Evolutionary conservation across 2,329 filamentous ascomycete genomes (phyloP).

Genomic region (Calonectria naviculata): DNA sequence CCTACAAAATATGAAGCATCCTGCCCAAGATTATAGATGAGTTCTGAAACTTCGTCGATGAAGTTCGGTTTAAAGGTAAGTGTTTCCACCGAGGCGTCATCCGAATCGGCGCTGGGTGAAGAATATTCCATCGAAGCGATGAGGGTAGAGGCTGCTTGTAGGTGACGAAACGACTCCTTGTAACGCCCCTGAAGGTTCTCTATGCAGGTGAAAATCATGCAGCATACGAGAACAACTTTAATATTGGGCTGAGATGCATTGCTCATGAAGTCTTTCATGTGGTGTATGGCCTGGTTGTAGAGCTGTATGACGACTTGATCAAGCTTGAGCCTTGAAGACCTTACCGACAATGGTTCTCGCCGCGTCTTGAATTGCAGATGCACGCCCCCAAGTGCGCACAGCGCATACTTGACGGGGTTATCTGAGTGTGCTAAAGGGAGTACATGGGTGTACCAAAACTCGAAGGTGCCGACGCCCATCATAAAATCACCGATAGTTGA

Average conservation of each 20-base stretch:
- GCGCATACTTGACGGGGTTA: slow-evolving; percentile 4
- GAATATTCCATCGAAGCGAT: background rate
- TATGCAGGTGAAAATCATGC: slow-evolving; percentile 4
- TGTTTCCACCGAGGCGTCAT: background rate
- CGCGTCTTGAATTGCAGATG: slow-evolving; percentile 5
- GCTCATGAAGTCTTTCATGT: background rate
- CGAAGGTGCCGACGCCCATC: background rate
- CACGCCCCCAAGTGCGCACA: slow-evolving; percentile 2
- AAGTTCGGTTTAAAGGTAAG: background rate
- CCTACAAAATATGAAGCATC: background rate
- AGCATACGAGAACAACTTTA: background rate
- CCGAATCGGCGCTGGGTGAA: background rate
- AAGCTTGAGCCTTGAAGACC: background rate
- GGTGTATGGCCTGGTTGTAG: slow-evolving; percentile 8
- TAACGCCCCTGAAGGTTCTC: slow-evolving; percentile 3
- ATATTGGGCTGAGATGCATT: background rate
- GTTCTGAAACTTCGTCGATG: background rate
- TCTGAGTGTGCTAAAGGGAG: background rate
- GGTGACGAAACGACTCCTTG: background rate
- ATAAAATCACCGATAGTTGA: background rate
- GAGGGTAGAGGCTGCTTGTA: background rate
- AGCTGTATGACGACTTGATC: background rate
- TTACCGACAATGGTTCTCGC: background rate
- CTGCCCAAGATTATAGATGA: background rate
- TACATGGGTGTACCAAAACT: slow-evolving; percentile 3